Evolutionary conservation across 2,329 filamentous ascomycete species (phyloP).

Genomic region (Sporothrix phasma): DNA sequence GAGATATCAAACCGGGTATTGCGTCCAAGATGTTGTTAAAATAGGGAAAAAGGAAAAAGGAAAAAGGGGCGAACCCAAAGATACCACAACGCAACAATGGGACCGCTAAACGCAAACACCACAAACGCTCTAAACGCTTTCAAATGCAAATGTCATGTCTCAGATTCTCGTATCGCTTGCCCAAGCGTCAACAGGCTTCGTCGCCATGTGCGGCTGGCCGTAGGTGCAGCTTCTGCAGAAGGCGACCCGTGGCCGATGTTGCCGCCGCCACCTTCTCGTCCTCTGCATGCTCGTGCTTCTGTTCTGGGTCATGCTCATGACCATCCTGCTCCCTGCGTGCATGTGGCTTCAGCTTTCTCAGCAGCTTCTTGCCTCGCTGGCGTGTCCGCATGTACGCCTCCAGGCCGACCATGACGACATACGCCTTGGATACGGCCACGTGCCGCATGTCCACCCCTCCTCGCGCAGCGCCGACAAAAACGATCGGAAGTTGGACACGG

Average conservation of each 20-base stretch:
- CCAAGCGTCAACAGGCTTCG: background rate
- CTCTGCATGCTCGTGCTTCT: background rate
- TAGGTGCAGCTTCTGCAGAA: slow-evolving; percentile 7
- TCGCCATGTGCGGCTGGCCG: background rate
- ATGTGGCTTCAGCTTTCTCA: slow-evolving; percentile 20
- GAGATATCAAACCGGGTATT: background rate
- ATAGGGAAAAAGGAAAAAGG: background rate
- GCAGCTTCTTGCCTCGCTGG: slow-evolving; percentile 48
- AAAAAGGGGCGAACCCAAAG: no score
- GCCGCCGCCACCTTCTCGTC: background rate
- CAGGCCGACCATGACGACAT: slow-evolving; percentile 71
- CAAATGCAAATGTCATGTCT: background rate
- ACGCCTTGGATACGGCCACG: slow-evolving; percentile 70
- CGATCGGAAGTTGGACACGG: slow-evolving; percentile 69
- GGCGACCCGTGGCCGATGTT: background rate
- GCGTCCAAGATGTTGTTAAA: background rate
- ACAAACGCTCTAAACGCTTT: background rate
- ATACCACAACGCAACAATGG: background rate
- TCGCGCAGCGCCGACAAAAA: slow-evolving; percentile 67
- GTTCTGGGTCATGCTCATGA: background rate
- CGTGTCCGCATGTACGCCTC: slow-evolving; percentile 68
- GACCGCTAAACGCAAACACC: background rate
- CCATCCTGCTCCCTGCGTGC: background rate
- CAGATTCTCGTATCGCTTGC: background rate
- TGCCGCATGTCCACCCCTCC: slow-evolving; percentile 69